phyloP scores from a whole-genome alignment of 2,329 filamentous ascomycete genomes.

The Clarireedia hainanense region DNA sequence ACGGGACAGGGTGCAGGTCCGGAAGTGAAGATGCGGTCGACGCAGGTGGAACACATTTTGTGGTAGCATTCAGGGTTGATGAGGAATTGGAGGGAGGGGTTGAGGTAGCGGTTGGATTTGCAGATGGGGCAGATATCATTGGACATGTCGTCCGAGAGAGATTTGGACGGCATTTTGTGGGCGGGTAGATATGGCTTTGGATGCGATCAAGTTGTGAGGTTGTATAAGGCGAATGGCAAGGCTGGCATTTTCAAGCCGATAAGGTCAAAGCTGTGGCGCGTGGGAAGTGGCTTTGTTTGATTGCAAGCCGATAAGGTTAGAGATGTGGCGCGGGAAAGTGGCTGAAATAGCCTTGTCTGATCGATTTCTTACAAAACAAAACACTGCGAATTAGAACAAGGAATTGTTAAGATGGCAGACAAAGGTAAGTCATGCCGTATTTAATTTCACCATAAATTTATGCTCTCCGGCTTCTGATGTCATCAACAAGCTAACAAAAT shows the following conservation, averaged over 20 bases:
- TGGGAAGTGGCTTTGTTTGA: neutral
- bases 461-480: neutral
- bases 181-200: slow-evolving; percentile 9
- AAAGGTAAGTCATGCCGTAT: slow-evolving; percentile 14
- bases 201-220: neutral
- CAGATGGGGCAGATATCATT: slow-evolving; percentile 88
- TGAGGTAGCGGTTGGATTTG: slow-evolving; percentile 94
- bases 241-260: neutral
- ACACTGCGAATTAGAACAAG: slow-evolving; percentile 10
- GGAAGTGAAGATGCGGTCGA: slow-evolving; percentile 86
- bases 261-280: neutral
- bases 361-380: too few relatives aligned
- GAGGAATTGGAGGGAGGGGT: slow-evolving; percentile 86
- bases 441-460: neutral
- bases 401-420: slow-evolving; percentile 17
- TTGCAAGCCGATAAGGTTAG: neutral
- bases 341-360: too few relatives aligned
- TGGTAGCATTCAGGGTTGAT: slow-evolving; percentile 99
- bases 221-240: neutral
- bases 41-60: slow-evolving; percentile 95
- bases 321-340: too few relatives aligned
- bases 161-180: neutral
- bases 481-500: slow-evolving; percentile 2
- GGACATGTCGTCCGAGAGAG: slow-evolving; percentile 19
- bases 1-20: slow-evolving; percentile 91